Evolutionary conservation across 495 filamentous ascomycete species (phyloP), one percentile per base, ranked within the genome.

Genomic region (Hyphodiscus hymeniophilus): DNA sequence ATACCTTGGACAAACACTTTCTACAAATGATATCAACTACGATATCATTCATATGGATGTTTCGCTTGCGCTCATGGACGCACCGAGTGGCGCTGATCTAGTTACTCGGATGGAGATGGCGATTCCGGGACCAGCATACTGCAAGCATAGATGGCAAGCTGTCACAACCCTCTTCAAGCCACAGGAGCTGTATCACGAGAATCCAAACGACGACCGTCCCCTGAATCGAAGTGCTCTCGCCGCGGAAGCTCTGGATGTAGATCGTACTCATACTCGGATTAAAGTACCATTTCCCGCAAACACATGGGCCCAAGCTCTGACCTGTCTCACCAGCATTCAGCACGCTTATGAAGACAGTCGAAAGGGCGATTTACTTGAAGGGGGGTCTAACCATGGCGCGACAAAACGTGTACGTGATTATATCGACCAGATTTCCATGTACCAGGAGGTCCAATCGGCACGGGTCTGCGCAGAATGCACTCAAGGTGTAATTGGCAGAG

Each of bases 1-100:
- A 16, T 38, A 51, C 13, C 22, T 58, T 2, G 17, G 41, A 11
- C 45, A 55, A 4, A 48, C 57, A 4, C 24, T 34, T 13, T 55
- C 52, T 15, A 54, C 54, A 3, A 59, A 60, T 12, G 60, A 60
- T 24, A 50, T 66, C 10, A 56, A 64, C n/a, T 73, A 69, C 50
- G 71, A 75, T 44, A 66, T 75, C n/a, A 57, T 78, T 43, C 72
- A 77, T 47, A 68, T 78, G 55, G 66, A 74, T 31, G 63, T 66
- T 10, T 65, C 65, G 7, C 60, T 78, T 0, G 64, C 73, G 36
- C 45, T 75, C 10, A 65, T 67, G 15, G 15, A 66, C 30, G 73
- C 74, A 50, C 70, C 70, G 7, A 55, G 63, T 26, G 64, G 66
- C 3, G 70, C 72, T 22, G 67, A 71, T 17, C 63, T 78, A 43